These are phyloP conservation scores for Bryoglossum gracile DNA, from an alignment of 495 filamentous ascomycete species.

Conservation along the genomic window DNA sequence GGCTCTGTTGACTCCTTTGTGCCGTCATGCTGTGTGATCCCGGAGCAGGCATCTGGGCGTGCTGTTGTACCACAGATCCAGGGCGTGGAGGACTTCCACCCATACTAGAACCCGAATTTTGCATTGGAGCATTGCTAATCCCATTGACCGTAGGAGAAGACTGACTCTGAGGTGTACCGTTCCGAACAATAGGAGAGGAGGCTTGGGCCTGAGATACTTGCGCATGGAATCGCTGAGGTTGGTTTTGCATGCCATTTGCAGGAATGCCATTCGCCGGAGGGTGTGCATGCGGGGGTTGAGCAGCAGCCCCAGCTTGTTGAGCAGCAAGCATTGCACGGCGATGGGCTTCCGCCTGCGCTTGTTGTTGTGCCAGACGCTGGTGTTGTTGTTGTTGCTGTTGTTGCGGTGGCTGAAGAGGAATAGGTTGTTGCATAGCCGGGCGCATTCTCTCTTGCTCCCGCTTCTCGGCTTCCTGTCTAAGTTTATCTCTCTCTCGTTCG, in stretches of 20 bases:
- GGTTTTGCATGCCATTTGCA: constrained; percentile 39
- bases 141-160: constrained; percentile 68
- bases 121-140: constrained; percentile 66
- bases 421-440: constrained; percentile 18
- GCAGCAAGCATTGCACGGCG: too few relatives aligned
- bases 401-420: constrained; percentile 23
- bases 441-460: constrained; percentile 29
- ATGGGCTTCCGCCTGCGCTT: constrained; percentile 20
- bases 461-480: constrained; percentile 31
- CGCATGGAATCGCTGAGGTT: constrained; percentile 48
- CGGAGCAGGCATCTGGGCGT: constrained; percentile 52
- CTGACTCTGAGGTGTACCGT: constrained; percentile 68
- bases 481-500: constrained; percentile 39
- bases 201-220: constrained; percentile 60
- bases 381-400: constrained; percentile 38
- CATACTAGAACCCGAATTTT: constrained; percentile 68
- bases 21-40: constrained; percentile 67
- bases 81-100: constrained; percentile 72
- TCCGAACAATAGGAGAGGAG: constrained; percentile 72
- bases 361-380: neutral
- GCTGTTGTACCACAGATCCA: constrained; percentile 62
- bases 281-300: constrained; percentile 32
- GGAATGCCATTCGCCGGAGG: constrained; percentile 35
- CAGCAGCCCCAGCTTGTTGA: too few relatives aligned
- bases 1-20: constrained; percentile 73